Evolutionary conservation across 306 rosid species (phyloP), one percentile per base, ranked within the genome.

Genomic region (Castanea mollissima): DNA sequence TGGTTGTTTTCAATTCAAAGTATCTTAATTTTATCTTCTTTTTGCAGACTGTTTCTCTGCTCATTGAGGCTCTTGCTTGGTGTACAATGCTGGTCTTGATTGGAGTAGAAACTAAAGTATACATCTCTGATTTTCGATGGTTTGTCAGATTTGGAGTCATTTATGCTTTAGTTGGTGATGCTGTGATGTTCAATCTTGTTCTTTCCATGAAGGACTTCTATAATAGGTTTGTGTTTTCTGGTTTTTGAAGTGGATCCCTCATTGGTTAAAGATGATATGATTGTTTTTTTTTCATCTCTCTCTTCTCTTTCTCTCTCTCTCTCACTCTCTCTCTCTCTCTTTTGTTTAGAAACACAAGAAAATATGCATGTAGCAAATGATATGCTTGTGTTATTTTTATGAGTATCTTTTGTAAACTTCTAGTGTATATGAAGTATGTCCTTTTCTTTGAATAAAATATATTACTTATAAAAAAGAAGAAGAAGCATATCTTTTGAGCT

Each of bases 121-220:
- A 95, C 81, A 81, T 93, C 77, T 9, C 15, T 76, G 98, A 95
- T 81, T 76, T 88, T 70, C 94, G 99, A 74, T 95, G 99, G 99
- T 86, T 89, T 83, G 83, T 93, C 72, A 79, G 99, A 83, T 95
- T 93, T 82, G 96, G 93, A 56, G 86, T 95, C 74, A 68, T 93
- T 55, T 95, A 91, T 85, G 56, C 89, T 74, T 60, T 89, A 70
- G 91, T 95, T 35, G 99, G 94, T 67, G 96, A 89, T 84, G 88
- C 91, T 41, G 98, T 87, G 65, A 71, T 93, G 99, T 71, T 93
- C 84, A 93, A 87, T 88, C 89, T 91, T 76, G 75, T 95, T 76
- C 82, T 95, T 77, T 83, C 97, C 4, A 81, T 83, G 74, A 87
- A 80, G 89, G 85, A 91, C 46, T 85, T 90, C n/a, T 91, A 89